A percentile compares a stretch with the other conserved stretches of the same genome.
Evolutionary conservation across 2,329 filamentous ascomycete species (phyloP).

Genomic region (Fusarium subglutinans): DNA sequence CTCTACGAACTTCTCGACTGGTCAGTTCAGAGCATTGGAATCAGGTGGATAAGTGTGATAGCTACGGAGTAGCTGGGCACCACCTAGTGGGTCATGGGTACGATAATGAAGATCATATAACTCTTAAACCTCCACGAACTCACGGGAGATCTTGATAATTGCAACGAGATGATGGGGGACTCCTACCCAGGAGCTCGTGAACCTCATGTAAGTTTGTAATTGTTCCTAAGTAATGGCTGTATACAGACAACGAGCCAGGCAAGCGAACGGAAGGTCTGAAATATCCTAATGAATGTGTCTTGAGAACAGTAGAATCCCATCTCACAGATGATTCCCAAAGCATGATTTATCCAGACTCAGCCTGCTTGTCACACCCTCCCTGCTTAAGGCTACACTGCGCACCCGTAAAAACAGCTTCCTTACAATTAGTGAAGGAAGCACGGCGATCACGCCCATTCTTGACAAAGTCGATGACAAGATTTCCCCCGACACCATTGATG

Average conservation of each 20-base stretch:
- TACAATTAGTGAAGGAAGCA: not conserved
- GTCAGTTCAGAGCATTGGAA: not conserved
- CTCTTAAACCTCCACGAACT: not conserved
- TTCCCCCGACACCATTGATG: not conserved
- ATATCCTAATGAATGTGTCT: rapidly evolving
- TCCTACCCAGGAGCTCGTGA: rapidly evolving
- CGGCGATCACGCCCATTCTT: not conserved
- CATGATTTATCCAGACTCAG: not conserved
- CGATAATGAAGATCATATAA: no score
- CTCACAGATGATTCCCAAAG: rapidly evolving
- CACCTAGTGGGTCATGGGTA: not conserved
- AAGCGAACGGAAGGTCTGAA: not conserved
- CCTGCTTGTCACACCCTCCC: not conserved
- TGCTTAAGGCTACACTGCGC: not conserved
- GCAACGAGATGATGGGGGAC: rapidly evolving
- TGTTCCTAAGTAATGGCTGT: no score
- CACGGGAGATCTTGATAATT: not conserved
- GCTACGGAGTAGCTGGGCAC: no score
- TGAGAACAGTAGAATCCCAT: not conserved
- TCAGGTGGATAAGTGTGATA: not conserved
- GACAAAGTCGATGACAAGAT: not conserved
- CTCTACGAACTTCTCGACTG: not conserved
- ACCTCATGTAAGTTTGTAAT: not conserved
- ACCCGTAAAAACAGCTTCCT: not conserved
- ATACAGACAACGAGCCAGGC: rapidly evolving